These are phyloP conservation scores for Syzygium syzygioides DNA, from an alignment of 441 rosid species.

Conservation along the genomic window DNA sequence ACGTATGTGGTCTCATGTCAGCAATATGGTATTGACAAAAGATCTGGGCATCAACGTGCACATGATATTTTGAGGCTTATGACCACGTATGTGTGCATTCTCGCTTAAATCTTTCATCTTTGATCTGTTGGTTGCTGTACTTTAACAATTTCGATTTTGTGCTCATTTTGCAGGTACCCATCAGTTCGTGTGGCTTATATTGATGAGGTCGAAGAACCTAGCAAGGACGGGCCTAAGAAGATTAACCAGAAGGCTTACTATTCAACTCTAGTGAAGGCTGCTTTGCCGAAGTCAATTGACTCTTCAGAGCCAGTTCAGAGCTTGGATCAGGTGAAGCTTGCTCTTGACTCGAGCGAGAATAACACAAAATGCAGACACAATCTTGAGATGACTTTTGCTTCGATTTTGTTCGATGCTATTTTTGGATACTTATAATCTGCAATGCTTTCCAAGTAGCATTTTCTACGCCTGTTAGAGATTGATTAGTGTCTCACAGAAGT, in stretches of 20 bases:
- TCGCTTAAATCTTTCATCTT: not conserved
- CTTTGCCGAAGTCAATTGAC: constrained; percentile 75
- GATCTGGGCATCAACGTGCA: constrained; percentile 84
- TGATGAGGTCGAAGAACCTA: constrained; percentile 96
- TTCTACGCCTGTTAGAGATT: not conserved
- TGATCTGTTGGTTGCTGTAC: not conserved
- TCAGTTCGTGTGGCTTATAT: constrained; percentile 98
- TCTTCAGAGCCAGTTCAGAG: constrained; percentile 75
- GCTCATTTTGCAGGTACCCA: constrained; percentile 59
- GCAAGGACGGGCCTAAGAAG: constrained; percentile 64
- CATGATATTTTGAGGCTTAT: constrained; percentile 89
- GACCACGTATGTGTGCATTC: constrained; percentile 49
- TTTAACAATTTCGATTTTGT: constrained; percentile 1
- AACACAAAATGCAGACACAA: not conserved
- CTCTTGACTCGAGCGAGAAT: not conserved
- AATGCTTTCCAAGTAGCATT: not conserved
- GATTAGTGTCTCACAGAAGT: not conserved
- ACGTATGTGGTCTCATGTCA: constrained; percentile 97
- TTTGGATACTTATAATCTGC: not conserved
- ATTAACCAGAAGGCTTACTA: constrained; percentile 71
- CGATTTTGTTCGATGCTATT: not conserved
- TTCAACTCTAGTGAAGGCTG: constrained; percentile 88
- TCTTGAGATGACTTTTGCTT: not conserved
- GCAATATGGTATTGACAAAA: constrained; percentile 88
- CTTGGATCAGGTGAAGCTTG: constrained; percentile 76